A percentile compares a stretch with the other conserved stretches of the same genome.
Conservation (phyloP, 768 basidiomycete species). For the Chalciporus sphaerocephalus region DNA sequence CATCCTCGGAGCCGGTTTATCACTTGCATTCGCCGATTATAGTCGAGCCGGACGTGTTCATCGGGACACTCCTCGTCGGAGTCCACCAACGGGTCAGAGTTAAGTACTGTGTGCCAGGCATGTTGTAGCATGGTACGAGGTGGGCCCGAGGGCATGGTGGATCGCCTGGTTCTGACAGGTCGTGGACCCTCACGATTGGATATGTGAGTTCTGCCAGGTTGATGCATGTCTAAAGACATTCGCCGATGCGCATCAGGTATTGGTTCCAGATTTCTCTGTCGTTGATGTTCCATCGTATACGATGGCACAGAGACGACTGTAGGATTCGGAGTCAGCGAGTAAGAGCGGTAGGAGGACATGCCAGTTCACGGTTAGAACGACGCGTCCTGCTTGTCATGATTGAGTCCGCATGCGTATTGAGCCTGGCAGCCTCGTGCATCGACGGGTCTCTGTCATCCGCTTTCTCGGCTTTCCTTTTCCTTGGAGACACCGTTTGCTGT, state of each 20-base stretch:
- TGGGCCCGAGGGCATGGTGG: constrained; percentile 26
- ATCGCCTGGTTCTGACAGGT: constrained; percentile 23
- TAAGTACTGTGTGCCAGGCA: constrained; percentile 65
- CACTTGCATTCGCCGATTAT: constrained; percentile 56
- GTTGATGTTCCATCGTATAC: constrained; percentile 23
- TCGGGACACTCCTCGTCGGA: constrained; percentile 71
- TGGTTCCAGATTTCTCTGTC: constrained; percentile 21
- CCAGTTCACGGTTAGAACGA: constrained; percentile 27
- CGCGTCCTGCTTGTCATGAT: constrained; percentile 18
- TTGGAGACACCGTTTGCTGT: constrained; percentile 10
- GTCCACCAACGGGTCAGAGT: constrained; percentile 67
- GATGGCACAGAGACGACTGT: constrained; percentile 22
- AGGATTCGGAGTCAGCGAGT: constrained; percentile 12
- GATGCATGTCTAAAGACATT: constrained; percentile 24
- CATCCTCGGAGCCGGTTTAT: constrained; percentile 55
- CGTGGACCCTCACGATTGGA: constrained; percentile 17
- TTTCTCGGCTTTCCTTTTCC: constrained; percentile 28
- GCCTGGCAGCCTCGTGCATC: constrained; percentile 11
- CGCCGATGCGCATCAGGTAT: constrained; percentile 23
- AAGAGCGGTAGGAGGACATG: not conserved
- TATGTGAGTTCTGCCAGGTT: constrained; percentile 19
- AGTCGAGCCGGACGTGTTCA: constrained; percentile 61
- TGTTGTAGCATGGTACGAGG: constrained; percentile 63
- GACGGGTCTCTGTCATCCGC: constrained; percentile 10
- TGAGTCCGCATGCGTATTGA: constrained; percentile 12